A percentile compares a stretch with the other conserved stretches of the same genome.
phyloP scores from a whole-genome alignment of 352 stramenopile species.

The Phytopythium boreale region DNA sequence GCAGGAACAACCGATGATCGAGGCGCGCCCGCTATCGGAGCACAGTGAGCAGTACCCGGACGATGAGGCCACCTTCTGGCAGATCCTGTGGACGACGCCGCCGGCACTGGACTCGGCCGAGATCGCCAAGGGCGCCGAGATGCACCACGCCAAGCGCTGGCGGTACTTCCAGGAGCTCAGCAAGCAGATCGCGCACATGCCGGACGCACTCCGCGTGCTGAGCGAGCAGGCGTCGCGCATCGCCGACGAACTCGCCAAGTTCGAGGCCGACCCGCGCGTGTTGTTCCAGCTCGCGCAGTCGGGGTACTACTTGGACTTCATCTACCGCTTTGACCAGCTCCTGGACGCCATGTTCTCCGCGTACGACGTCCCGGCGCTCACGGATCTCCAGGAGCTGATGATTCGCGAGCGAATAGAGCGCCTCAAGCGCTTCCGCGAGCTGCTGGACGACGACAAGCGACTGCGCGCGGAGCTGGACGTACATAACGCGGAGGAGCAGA shows the following conservation, averaged over 20 bases:
- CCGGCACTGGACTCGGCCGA: background rate
- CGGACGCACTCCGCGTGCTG: background rate
- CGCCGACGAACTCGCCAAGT: background rate
- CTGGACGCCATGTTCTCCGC: constrained; percentile 5
- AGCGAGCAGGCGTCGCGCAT: constrained; percentile 1
- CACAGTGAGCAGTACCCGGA: constrained; percentile 5
- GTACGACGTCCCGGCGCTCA: constrained; percentile 1
- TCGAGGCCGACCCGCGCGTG: constrained; percentile 1
- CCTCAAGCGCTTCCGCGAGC: constrained; percentile 1
- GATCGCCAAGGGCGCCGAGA: background rate
- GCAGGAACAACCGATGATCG: background rate
- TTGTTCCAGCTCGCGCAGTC: constrained; percentile 5
- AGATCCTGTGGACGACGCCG: constrained; percentile 1
- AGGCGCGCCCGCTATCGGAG: background rate
- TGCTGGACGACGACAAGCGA: constrained; percentile 4
- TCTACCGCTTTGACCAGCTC: constrained; percentile 6
- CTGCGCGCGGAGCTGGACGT: constrained; percentile 1
- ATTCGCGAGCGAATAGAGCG: constrained; percentile 3
- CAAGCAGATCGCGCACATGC: background rate
- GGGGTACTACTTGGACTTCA: constrained; percentile 3
- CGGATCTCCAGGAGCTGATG: constrained; percentile 1
- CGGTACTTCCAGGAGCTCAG: background rate
- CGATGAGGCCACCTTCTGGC: constrained; percentile 1
- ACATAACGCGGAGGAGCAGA: background rate
- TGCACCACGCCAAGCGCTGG: constrained; percentile 5